These are phyloP conservation scores for Blepharisma japonicum DNA, from an alignment of 73 alveolate species.

Conservation along the genomic window DNA sequence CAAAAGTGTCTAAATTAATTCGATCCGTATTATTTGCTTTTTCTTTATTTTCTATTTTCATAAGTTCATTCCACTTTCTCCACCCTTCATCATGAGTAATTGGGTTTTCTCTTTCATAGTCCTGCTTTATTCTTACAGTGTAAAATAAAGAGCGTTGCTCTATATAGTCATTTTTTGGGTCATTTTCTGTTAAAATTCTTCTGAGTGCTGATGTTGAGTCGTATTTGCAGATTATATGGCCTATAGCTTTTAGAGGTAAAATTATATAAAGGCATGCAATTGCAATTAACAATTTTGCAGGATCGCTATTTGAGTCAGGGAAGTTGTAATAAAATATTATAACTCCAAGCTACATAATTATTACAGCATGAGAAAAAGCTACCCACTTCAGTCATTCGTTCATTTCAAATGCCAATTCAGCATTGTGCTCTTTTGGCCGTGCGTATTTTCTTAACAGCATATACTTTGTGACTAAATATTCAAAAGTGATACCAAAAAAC, in stretches of 20 bases:
- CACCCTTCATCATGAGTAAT: constrained; percentile 46
- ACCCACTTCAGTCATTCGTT: background rate
- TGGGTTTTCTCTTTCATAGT: constrained; percentile 65
- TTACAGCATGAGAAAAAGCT: background rate
- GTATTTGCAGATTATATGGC: no score
- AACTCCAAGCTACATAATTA: background rate
- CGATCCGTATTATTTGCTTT: background rate
- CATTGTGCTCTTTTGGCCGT: background rate
- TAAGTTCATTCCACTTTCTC: background rate
- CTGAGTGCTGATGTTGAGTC: no score
- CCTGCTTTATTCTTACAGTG: constrained; percentile 19
- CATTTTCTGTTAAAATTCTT: no score
- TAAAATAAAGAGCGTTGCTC: no score
- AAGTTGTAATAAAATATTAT: background rate
- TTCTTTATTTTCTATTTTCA: constrained; percentile 9
- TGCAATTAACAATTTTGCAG: no score
- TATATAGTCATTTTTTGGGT: no score
- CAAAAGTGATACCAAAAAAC: background rate
- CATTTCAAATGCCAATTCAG: background rate
- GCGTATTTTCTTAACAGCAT: background rate
- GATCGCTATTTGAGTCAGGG: no score
- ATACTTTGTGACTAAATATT: background rate
- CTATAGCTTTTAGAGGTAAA: no score
- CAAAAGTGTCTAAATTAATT: no score
- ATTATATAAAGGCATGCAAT: no score